A percentile compares a stretch with the other conserved stretches of the same genome.
These are phyloP conservation scores for Acidomyces sp. DNA, from an alignment of 495 filamentous ascomycete species.

Conservation along the genomic window DNA sequence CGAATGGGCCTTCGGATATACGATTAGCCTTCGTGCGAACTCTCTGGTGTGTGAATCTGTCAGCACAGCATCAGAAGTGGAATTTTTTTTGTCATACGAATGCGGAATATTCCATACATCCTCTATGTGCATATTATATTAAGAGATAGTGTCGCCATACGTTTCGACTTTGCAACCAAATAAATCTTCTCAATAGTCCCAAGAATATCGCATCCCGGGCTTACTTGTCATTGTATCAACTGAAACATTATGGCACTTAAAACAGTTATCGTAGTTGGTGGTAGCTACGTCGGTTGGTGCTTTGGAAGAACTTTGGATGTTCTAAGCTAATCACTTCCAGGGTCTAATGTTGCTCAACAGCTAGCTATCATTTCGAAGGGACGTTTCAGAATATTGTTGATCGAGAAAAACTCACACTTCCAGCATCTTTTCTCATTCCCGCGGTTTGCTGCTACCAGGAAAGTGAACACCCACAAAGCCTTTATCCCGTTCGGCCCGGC, in stretches of 20 bases:
- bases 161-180: no score
- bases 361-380: background rate
- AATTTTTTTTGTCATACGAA: no score
- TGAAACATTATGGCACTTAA: background rate
- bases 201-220: no score
- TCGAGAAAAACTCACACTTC: constrained; percentile 48
- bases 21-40: no score
- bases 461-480: constrained; percentile 39
- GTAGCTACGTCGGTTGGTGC: constrained; percentile 2
- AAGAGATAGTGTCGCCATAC: no score
- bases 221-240: no score
- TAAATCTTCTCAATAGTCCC: no score
- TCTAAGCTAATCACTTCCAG: background rate
- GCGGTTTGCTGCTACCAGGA: constrained; percentile 33
- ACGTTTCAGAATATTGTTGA: constrained; percentile 37
- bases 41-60: no score
- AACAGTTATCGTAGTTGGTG: background rate
- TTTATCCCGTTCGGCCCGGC: constrained; percentile 38
- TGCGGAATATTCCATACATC: no score
- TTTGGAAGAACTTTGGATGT: background rate
- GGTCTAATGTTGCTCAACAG: background rate
- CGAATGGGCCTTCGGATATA: no score
- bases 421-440: constrained; percentile 44
- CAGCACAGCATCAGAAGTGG: no score
- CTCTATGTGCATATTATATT: no score